Conservation (phyloP, 192 early-diverging fungal species). For the Backusella parvicylindrica region DNA sequence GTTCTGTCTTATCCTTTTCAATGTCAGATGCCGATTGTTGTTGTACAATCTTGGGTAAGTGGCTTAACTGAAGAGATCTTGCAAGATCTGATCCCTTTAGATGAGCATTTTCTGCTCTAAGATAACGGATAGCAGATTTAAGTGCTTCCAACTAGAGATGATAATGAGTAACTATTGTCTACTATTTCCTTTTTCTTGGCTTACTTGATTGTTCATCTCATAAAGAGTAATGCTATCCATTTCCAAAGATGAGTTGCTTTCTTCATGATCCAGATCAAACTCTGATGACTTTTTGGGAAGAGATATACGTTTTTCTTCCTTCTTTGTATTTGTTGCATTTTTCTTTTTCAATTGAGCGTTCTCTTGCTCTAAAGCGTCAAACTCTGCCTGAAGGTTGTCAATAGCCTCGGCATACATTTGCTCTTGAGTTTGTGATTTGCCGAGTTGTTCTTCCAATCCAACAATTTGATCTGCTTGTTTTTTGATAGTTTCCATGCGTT, state of each 20-base stretch:
- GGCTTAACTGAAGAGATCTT: conserved; percentile 33
- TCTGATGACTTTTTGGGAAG: conserved; percentile 9
- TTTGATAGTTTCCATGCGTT: conserved; percentile 61
- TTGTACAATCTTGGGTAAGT: background rate
- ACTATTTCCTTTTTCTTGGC: background rate
- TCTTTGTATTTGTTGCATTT: conserved; percentile 15
- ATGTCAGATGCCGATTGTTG: background rate
- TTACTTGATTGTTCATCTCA: conserved; percentile 13
- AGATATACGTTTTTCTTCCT: conserved; percentile 17
- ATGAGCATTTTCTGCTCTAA: conserved; percentile 80
- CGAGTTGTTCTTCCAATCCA: conserved; percentile 56
- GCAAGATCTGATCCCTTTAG: conserved; percentile 61
- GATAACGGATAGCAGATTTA: conserved; percentile 67
- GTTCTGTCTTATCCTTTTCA: background rate
- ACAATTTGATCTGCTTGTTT: conserved; percentile 63
- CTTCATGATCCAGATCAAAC: background rate
- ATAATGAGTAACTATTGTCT: background rate
- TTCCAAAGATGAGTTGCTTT: background rate
- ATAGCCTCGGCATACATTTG: conserved; percentile 69
- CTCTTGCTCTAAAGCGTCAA: conserved; percentile 65
- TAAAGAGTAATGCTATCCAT: background rate
- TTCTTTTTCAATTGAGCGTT: conserved; percentile 50
- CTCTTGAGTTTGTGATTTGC: conserved; percentile 56
- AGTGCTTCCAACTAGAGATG: conserved; percentile 57
- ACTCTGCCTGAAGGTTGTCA: conserved; percentile 61